These are phyloP conservation scores for Chamaecrista fasciculata DNA, from an alignment of 306 rosid genomes.

Conservation along the genomic window DNA sequence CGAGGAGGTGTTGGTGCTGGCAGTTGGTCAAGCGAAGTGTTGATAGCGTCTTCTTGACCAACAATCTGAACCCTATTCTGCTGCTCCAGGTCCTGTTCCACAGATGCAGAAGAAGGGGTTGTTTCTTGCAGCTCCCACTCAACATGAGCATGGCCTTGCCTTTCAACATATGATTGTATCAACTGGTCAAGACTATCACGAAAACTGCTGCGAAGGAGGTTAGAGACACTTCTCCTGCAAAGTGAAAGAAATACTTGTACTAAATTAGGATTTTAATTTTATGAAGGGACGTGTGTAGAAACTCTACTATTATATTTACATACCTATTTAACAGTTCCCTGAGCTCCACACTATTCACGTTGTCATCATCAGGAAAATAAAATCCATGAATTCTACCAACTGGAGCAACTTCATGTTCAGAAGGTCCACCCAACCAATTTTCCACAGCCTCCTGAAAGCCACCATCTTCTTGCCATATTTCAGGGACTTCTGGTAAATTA, in stretches of 20 bases:
- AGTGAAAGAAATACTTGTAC: constrained; percentile 18
- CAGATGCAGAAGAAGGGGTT: constrained; percentile 51
- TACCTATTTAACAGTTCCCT: constrained; percentile 94
- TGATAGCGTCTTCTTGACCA: constrained; percentile 43
- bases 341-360: constrained; percentile 71
- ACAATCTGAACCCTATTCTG: constrained; percentile 44
- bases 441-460: constrained; percentile 84
- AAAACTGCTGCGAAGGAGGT: constrained; percentile 87
- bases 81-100: constrained; percentile 60
- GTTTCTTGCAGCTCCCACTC: constrained; percentile 77
- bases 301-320: constrained; percentile 13
- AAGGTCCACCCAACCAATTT: constrained; percentile 79
- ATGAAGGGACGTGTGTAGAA: constrained; percentile 19
- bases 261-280: constrained; percentile 12
- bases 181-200: constrained; percentile 90
- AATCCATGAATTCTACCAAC: constrained; percentile 57
- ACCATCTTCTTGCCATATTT: constrained; percentile 71
- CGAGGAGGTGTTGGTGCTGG: constrained; percentile 57
- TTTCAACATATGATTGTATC: constrained; percentile 89
- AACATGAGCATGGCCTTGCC: constrained; percentile 63
- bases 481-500: constrained; percentile 57
- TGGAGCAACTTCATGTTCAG: constrained; percentile 59
- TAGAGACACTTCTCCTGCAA: constrained; percentile 98
- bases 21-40: constrained; percentile 48
- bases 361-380: constrained; percentile 84